Base-by-base conservation (phyloP, 805 yeast genomes). In the Blastobotrys terrestris region DNA sequence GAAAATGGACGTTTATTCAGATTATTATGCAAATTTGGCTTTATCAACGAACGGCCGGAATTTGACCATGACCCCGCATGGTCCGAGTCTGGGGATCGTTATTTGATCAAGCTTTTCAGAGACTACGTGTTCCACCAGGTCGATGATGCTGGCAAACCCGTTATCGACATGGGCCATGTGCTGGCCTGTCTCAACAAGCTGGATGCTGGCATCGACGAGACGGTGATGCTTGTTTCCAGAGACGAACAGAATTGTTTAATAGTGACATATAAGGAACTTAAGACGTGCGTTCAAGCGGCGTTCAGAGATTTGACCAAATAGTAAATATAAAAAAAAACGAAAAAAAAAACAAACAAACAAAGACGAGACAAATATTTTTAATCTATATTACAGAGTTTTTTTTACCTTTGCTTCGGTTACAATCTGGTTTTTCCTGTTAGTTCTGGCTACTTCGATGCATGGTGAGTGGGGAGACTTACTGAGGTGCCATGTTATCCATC, bases 191-290 rank as follows among this genome's bases (percentile, higher is more conserved):
- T 94, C 62, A 92, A 92, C 70, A 94, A 92, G 68, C 73, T 94
- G 58, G 99, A 94, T 65, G 95, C 92, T 3, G 98, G 97, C 1
- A 77, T 85, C 35, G 90, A 87, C 49, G 99, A 94, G 68, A 82
- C 80, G 59, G 69, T 94, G 14, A 72, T 91, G 65, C 75, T 94
- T 50, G 88, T 89, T 0, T 84, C 94, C 35, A 79, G 85, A 8
- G 96, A 91, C 66, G 96, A 89, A 64, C 84, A 83, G 72, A 84
- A 81, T 45, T 90, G 97, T 66, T 72, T 94, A 55, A 83, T 94
- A 42, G 85, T 88, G 51, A 81, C 91, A 60, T 94, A 85, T 67
- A 86, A 85, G 70, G 96, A 90, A 68, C 72, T 94, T 57, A 72
- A 68, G 65, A 85, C 79, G 58, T 69, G 86, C 60, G 75, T 90